Evolutionary conservation across 2,329 filamentous ascomycete genomes (phyloP), one percentile per base, ranked within the genome.

Genomic region (Fusarium lateritium): DNA sequence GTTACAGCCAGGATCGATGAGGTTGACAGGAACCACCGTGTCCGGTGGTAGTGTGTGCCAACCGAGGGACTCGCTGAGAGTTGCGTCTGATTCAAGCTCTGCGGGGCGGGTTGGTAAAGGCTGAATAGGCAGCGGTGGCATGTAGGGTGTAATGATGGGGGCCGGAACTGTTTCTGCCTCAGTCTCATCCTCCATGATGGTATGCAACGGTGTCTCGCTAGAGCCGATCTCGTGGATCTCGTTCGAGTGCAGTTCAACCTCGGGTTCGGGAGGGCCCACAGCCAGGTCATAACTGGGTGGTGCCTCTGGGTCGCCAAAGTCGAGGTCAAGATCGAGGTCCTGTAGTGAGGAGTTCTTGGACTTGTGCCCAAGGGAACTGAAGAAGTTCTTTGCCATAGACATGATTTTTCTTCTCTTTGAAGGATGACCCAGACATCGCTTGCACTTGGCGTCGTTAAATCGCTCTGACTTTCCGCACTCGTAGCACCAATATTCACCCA

Each of bases 401-500:
- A 88, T 75, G 63, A 87, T 84, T 71, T 82, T 85, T 73, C 80
- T 82, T 71, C 85, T 80, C 76, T 83, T 85, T 8, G 83, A 86
- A 5, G 83, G 81, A 38, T 85, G 84, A n/a, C 81, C 81, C 19
- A 83, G 73, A 67, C 84, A 87, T 39, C 81, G 80, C 56, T 82
- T 83, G 77, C 84, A 86, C 71, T 83, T 77, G 67, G 80, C 77
- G 67, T 88, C 84, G 76, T 83, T 83, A 74, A 87, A 86, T 38
- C 80, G 79, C 73, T 88, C 86, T 57, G 83, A 78, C 69, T 81
- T 82, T 73, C 79, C 82, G 71, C 86, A 86, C 38, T 87, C 83
- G 72, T 85, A 87, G 73, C 86, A 88, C 79, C 84, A 83, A 69
- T 88, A 88, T 78, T 88, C 83, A 59, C 84, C 84, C 5, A 80